phyloP scores from a whole-genome alignment of 2,329 filamentous ascomycete genomes.

The Hypoxylon sp. region DNA sequence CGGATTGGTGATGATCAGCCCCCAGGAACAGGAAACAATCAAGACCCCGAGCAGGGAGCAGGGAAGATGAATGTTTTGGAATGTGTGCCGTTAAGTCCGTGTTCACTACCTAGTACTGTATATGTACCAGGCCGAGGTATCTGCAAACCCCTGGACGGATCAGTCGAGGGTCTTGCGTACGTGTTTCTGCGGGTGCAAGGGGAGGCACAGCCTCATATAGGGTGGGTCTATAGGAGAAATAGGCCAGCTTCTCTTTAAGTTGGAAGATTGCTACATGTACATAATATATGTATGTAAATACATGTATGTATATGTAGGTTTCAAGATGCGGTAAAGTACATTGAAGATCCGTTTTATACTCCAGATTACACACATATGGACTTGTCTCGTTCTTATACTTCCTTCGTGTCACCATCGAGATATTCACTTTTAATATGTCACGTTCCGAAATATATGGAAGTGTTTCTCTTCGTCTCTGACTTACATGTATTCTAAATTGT shows the following conservation, averaged over 20 bases:
- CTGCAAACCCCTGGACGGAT: constrained; percentile 32
- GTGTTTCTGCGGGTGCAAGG: constrained; percentile 38
- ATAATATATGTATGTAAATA: too few relatives aligned
- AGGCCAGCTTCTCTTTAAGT: constrained; percentile 12
- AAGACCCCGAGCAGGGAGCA: constrained; percentile 24
- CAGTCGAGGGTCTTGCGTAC: constrained; percentile 37
- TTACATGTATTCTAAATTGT: neutral
- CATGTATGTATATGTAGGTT: constrained; percentile 7
- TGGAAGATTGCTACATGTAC: neutral
- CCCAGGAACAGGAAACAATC: constrained; percentile 42
- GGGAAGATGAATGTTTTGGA: constrained; percentile 35
- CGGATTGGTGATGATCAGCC: constrained; percentile 40
- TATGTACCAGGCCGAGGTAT: constrained; percentile 16
- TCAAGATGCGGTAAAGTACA: constrained; percentile 28
- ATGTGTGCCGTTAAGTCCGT: constrained; percentile 19
- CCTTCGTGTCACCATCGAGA: neutral
- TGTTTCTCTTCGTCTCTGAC: neutral
- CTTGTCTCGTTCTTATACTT: neutral
- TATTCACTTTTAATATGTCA: neutral
- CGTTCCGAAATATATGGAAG: too few relatives aligned
- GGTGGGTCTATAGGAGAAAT: constrained; percentile 34
- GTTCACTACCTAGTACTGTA: constrained; percentile 8
- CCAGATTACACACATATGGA: constrained; percentile 1
- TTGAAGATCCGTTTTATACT: constrained; percentile 24
- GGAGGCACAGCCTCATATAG: constrained; percentile 40